These are phyloP conservation scores for Mycena rosella DNA, from an alignment of 768 basidiomycete species.

Conservation along the genomic window DNA sequence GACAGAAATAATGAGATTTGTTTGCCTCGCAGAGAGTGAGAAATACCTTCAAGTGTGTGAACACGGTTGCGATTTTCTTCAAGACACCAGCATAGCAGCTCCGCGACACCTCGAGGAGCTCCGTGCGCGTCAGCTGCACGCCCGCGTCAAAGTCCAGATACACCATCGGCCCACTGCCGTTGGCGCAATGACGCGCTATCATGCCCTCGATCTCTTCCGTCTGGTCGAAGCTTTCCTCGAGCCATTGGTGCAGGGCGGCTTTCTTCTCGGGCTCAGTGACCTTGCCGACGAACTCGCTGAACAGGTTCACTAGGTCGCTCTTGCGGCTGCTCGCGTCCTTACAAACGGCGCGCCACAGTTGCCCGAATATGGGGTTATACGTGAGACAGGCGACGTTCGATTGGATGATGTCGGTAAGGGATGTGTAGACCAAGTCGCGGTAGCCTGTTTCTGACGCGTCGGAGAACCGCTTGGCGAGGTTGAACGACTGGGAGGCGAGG, in stretches of 20 bases:
- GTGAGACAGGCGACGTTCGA: conserved; percentile 43
- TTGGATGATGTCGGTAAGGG: conserved; percentile 41
- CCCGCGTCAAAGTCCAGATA: conserved; percentile 46
- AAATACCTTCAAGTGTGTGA: conserved; percentile 44
- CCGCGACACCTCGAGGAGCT: conserved; percentile 46
- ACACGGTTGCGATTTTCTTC: conserved; percentile 42
- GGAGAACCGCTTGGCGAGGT: conserved; percentile 40
- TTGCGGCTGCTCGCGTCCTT: conserved; percentile 36
- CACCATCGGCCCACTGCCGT: conserved; percentile 30
- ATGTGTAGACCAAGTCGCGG: conserved; percentile 38
- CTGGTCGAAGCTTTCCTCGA: conserved; percentile 45
- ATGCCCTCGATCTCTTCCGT: conserved; percentile 43
- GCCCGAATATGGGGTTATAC: conserved; percentile 46
- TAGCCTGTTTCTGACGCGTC: conserved; percentile 36
- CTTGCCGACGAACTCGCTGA: conserved; percentile 40
- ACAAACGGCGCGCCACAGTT: conserved; percentile 48
- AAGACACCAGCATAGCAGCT: conserved; percentile 42
- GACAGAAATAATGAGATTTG: not conserved
- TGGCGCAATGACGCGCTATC: conserved; percentile 32
- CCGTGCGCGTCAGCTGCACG: conserved; percentile 42
- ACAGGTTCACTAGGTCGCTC: conserved; percentile 37
- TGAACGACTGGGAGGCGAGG: conserved; percentile 24
- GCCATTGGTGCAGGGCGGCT: conserved; percentile 41
- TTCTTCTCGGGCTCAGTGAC: conserved; percentile 34
- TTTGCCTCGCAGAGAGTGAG: not conserved